Evolutionary conservation across 1,284 basidiomycete species (phyloP), one percentile per base, ranked within the genome.

Genomic region (Cutaneotrichosporon spelunceum): DNA sequence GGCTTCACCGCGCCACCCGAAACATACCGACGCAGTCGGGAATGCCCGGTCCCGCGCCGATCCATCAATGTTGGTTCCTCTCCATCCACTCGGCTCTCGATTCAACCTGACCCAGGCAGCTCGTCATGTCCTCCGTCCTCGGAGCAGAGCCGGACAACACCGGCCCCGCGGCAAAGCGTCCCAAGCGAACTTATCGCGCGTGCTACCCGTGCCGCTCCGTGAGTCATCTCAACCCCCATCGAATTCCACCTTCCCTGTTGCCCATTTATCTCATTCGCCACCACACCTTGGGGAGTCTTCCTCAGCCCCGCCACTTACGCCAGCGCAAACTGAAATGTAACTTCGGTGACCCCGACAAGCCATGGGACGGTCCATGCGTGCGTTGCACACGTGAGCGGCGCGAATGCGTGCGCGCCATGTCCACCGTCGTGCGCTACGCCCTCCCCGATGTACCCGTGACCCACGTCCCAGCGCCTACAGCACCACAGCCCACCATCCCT

Each of bases 241-340:
- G 7, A 1, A 3, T 19, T 19, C 5, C 39, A 42, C 29, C 21
- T 10, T 39, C 16, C 26, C 7, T 10, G 21, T 29, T 34, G 39
- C 8, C 16, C 39, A 19, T n/a, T 6, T 19, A n/a, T 19, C 19
- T 42, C 19, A 6, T n/a, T 19, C 19, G 3, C 19, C 39, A n/a
- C 3, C 19, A n/a, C 39, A 5, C 19, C 19, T 9, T 8, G 8
- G 6, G 19, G 24, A 13, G 24, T n/a, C 10, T 10, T 33, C 30
- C 30, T 33, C 30, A 11, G 30, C 30, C 30, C 2, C 8, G 30
- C 9, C 24, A 5, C 39, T 57, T 9, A 57, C 26, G 23, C 16
- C 57, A 64, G 63, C 56, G 63, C 33, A 64, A 64, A 36, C 63
- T 64, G 26, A 64, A 64, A 30, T 64, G 63, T 54, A 56, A 42